phyloP scores from a whole-genome alignment of 108 stramenopile species.

The Discostella pseudostelligera region DNA sequence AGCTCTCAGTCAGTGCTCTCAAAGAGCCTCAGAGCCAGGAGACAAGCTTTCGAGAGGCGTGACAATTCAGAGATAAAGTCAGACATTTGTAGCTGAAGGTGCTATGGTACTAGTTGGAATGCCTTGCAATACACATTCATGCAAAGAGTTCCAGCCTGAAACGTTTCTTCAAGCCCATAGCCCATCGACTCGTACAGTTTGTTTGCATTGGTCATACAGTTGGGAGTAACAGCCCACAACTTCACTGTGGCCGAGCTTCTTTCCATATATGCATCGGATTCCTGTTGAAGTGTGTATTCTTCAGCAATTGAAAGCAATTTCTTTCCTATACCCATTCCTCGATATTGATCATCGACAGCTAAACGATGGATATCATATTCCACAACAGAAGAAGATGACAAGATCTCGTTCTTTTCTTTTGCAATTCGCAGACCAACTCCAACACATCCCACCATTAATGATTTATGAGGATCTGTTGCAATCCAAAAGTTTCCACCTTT shows the following conservation, averaged over 20 bases:
- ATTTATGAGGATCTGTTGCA: constrained; percentile 21
- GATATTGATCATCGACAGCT: constrained; percentile 51
- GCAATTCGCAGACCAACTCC: constrained; percentile 48
- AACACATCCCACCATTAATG: constrained; percentile 56
- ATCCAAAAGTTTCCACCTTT: constrained; percentile 57
- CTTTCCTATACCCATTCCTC: constrained; percentile 60
- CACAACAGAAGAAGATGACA: constrained; percentile 1
- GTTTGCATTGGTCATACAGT: constrained; percentile 47
- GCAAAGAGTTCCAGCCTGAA: constrained; percentile 32
- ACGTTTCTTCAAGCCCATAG: constrained; percentile 32
- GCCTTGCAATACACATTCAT: constrained; percentile 43
- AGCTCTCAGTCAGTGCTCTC: too few relatives aligned
- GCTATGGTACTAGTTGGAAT: neutral
- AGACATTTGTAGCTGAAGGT: too few relatives aligned
- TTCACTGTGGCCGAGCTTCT: constrained; percentile 5
- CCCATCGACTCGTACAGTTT: constrained; percentile 54
- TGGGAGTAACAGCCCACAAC: constrained; percentile 56
- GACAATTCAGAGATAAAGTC: too few relatives aligned
- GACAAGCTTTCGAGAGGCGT: too few relatives aligned
- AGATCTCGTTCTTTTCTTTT: constrained; percentile 7
- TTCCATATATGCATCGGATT: neutral
- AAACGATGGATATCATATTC: constrained; percentile 66
- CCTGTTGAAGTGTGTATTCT: constrained; percentile 13
- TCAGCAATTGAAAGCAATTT: constrained; percentile 50
- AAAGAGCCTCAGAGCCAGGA: too few relatives aligned